Conservation (phyloP, 106 monocot genomes). For the Dioscorea dumetorum region DNA sequence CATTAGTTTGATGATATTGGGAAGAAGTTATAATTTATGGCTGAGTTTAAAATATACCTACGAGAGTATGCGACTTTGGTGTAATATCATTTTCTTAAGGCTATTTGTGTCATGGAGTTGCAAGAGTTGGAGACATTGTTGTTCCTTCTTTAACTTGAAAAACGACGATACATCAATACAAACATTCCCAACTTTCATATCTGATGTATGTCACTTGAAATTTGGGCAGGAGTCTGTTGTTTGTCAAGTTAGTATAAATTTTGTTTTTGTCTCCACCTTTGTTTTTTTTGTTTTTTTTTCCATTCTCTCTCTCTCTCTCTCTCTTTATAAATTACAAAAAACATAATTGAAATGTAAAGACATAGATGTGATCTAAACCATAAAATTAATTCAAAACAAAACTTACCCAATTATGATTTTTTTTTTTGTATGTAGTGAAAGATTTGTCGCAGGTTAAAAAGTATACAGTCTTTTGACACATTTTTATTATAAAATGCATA, state of each 20-base stretch:
- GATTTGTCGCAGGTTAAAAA: too few relatives aligned
- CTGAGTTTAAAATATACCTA: constrained; percentile 20
- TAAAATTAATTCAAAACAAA: too few relatives aligned
- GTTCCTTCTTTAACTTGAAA: constrained; percentile 25
- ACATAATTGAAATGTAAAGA: too few relatives aligned
- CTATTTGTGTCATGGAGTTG: constrained; percentile 24
- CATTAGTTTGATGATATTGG: constrained; percentile 31
- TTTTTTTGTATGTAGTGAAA: too few relatives aligned
- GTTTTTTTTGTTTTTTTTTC: neutral
- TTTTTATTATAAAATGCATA: neutral
- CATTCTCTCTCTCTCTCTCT: neutral
- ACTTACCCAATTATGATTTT: too few relatives aligned
- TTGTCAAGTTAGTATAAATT: neutral
- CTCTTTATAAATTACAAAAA: neutral
- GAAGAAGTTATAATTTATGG: constrained; percentile 11
- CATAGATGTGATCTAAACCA: too few relatives aligned
- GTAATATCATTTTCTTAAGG: constrained; percentile 55
- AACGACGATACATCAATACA: constrained; percentile 37
- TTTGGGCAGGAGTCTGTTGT: neutral
- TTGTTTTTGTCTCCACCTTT: neutral
- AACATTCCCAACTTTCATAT: constrained; percentile 42
- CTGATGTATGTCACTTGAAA: neutral
- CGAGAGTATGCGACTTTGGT: constrained; percentile 29
- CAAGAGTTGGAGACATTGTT: constrained; percentile 43
- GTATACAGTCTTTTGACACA: neutral